phyloP scores from a whole-genome alignment of 177 flowering plant genomes.

The Vitis hybrid region DNA sequence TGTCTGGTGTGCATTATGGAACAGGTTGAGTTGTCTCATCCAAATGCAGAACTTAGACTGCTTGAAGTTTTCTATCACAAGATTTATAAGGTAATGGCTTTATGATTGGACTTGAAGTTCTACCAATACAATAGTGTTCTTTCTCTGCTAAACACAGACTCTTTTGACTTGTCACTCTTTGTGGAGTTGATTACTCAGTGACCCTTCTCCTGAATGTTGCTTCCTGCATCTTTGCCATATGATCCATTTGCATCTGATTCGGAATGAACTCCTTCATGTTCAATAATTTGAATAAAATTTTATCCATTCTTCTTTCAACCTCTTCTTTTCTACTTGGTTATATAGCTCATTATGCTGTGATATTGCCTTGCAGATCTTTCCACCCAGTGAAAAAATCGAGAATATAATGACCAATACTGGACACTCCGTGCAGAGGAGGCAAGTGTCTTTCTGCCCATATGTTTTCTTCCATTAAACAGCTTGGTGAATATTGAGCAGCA shows the following conservation, averaged over 20 bases:
- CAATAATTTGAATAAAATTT: no score
- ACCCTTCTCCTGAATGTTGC: neutral
- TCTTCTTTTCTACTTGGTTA: no score
- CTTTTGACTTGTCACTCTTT: neutral
- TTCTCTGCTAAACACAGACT: neutral
- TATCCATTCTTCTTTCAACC: no score
- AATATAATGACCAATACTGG: conserved; percentile 69
- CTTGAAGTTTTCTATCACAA: conserved; percentile 35
- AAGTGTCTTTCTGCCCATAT: conserved; percentile 5
- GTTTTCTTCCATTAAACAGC: no score
- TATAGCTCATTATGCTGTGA: no score
- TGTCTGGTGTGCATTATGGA: no score
- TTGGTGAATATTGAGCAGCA: no score
- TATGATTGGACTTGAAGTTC: neutral
- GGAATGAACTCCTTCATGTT: neutral
- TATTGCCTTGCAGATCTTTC: no score
- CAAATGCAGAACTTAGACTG: conserved; percentile 28
- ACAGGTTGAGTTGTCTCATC: no score
- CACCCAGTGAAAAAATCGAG: conserved; percentile 57
- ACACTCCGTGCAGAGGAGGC: conserved; percentile 65
- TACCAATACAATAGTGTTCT: neutral
- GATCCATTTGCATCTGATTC: neutral
- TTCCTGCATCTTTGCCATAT: neutral
- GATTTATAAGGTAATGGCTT: conserved; percentile 25
- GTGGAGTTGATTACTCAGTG: neutral